Evolutionary conservation across 2,329 filamentous ascomycete species (phyloP).

Genomic region (Trichoderma sp.): DNA sequence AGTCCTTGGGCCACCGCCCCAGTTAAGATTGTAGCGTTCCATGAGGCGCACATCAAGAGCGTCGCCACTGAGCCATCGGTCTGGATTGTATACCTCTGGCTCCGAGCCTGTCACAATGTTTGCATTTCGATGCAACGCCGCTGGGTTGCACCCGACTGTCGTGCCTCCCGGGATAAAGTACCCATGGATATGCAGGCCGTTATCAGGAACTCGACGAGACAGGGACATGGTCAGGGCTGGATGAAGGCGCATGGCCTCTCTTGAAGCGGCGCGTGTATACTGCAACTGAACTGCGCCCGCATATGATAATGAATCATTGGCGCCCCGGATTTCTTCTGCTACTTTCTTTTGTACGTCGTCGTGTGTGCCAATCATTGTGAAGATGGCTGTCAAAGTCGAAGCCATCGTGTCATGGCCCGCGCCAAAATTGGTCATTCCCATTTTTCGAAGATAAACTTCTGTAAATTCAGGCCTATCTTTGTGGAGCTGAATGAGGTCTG

Average conservation of each 20-base stretch:
- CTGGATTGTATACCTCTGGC: slow-evolving; percentile 49
- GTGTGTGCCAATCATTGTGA: slow-evolving; percentile 53
- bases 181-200: slow-evolving; percentile 46
- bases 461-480: slow-evolving; percentile 51
- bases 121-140: slow-evolving; percentile 54
- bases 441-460: slow-evolving; percentile 53
- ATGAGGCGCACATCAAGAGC: slow-evolving; percentile 42
- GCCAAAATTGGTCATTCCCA: slow-evolving; percentile 60
- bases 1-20: slow-evolving; percentile 55
- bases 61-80: slow-evolving; percentile 51
- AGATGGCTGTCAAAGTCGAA: slow-evolving; percentile 54
- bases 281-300: slow-evolving; percentile 35
- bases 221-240: slow-evolving; percentile 58
- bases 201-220: slow-evolving; percentile 49
- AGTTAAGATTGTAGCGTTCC: slow-evolving; percentile 55
- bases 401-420: slow-evolving; percentile 60
- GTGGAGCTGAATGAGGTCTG: slow-evolving; percentile 53
- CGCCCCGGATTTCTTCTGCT: slow-evolving; percentile 39
- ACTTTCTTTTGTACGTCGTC: slow-evolving; percentile 40
- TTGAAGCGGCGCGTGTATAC: slow-evolving; percentile 52
- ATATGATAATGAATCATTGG: slow-evolving; percentile 32
- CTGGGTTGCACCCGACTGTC: slow-evolving; percentile 56
- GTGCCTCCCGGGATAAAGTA: slow-evolving; percentile 49
- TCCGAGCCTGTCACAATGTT: slow-evolving; percentile 53
- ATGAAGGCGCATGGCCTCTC: slow-evolving; percentile 55